Percentiles rank a stretch among this genome's conserved stretches.
phyloP scores from a whole-genome alignment of 139 green algal genomes.

The Auxenochlorella pyrenoidosa region DNA sequence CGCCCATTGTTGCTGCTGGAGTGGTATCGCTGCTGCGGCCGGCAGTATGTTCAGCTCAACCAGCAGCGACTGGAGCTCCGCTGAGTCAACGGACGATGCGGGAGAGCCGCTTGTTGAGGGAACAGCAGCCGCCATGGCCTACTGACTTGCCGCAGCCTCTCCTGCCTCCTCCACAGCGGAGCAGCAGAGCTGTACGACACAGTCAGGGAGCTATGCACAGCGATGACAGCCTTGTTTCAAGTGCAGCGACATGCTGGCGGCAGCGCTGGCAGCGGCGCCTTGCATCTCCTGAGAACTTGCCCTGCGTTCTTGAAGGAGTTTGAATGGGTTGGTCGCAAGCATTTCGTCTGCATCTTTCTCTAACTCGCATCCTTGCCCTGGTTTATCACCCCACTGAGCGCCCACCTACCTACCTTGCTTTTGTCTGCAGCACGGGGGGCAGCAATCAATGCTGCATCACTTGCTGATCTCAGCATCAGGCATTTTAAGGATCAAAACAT shows the following conservation, averaged over 20 bases:
- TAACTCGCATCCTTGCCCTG: too few species aligned
- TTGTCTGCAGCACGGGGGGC: too few species aligned
- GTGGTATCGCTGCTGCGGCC: not conserved
- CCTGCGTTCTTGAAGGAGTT: too few species aligned
- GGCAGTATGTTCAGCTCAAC: constrained; percentile 15
- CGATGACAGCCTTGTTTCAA: too few species aligned
- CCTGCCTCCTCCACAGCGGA: not conserved
- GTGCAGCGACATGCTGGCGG: not conserved
- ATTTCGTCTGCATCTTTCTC: too few species aligned
- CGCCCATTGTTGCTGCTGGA: not conserved
- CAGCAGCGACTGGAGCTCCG: constrained; percentile 24
- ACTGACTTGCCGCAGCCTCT: not conserved
- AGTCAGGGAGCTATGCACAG: too few species aligned
- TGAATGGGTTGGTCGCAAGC: too few species aligned
- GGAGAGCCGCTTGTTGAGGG: not conserved
- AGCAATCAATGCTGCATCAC: too few species aligned
- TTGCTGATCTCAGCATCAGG: too few species aligned
- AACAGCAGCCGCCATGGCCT: not conserved
- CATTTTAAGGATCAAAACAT: too few species aligned
- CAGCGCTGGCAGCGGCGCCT: not conserved
- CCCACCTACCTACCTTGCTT: too few species aligned
- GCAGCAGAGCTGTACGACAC: not conserved
- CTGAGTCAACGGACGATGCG: constrained; percentile 17
- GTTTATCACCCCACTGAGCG: too few species aligned
- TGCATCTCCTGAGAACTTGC: not conserved